phyloP scores from a whole-genome alignment of 202 grass and related monocot genomes.

The Cymbopogon flexuosus region DNA sequence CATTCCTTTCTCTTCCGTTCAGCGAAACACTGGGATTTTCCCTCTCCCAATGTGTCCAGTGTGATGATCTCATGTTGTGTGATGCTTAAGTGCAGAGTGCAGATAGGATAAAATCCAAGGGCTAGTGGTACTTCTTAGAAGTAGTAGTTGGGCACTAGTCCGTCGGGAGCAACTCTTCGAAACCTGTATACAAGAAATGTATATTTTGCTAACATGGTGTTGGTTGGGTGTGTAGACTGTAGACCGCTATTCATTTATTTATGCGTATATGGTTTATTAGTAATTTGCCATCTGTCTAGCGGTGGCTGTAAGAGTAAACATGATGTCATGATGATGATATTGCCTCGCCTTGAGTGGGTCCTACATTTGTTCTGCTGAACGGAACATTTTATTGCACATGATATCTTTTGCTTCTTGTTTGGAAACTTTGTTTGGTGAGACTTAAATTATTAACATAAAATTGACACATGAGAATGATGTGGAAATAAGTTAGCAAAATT shows the following conservation, averaged over 20 bases:
- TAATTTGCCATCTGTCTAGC: background rate
- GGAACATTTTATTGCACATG: too few relatives aligned
- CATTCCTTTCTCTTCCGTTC: background rate
- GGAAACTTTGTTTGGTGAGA: too few relatives aligned
- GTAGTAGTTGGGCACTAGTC: constrained; percentile 33
- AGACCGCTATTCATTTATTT: constrained; percentile 54
- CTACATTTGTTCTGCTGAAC: too few relatives aligned
- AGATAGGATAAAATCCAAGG: constrained; percentile 37
- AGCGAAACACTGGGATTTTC: constrained; percentile 40
- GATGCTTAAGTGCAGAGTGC: constrained; percentile 34
- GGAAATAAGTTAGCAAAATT: too few relatives aligned
- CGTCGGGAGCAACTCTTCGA: constrained; percentile 28
- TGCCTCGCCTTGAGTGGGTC: background rate
- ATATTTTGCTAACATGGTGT: constrained; percentile 43
- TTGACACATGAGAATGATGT: too few relatives aligned
- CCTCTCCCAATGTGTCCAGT: constrained; percentile 46
- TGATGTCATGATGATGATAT: background rate
- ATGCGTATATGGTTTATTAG: constrained; percentile 34
- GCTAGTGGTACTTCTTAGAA: constrained; percentile 1
- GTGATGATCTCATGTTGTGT: constrained; percentile 32
- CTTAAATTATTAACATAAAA: too few relatives aligned
- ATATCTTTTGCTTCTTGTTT: too few relatives aligned
- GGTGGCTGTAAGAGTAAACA: background rate
- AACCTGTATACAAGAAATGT: constrained; percentile 57
- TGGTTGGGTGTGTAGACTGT: constrained; percentile 21